These are phyloP conservation scores for Stemphylium vesicarium DNA, from an alignment of 2,329 filamentous ascomycete species.

Conservation along the genomic window DNA sequence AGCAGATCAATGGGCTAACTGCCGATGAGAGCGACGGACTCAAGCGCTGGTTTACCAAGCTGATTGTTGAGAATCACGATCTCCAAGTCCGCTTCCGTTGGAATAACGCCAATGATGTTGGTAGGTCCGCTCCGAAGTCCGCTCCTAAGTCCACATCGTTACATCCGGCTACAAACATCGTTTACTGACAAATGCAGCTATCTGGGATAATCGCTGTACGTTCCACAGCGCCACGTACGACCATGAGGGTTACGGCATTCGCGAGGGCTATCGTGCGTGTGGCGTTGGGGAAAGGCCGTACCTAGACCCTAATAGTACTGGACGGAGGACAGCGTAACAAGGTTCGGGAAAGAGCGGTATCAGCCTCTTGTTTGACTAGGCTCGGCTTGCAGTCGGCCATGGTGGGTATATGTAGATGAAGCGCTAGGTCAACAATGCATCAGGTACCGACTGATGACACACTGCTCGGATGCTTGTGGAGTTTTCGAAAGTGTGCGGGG, in stretches of 20 bases:
- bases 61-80: slow-evolving; percentile 50
- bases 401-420: no score
- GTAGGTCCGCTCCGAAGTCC: slow-evolving; percentile 4
- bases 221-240: slow-evolving; percentile 36
- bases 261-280: slow-evolving; percentile 39
- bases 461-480: no score
- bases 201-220: slow-evolving; percentile 49
- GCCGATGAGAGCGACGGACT: slow-evolving; percentile 37
- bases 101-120: slow-evolving; percentile 28
- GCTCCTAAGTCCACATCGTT: not conserved
- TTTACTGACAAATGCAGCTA: slow-evolving; percentile 30
- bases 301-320: slow-evolving; percentile 41
- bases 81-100: slow-evolving; percentile 51
- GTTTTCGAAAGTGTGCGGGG: no score
- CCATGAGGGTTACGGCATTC: slow-evolving; percentile 22
- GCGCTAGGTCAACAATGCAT: no score
- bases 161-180: not conserved
- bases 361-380: no score
- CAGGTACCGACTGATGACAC: no score
- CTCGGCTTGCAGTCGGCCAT: no score
- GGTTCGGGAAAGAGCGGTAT: no score
- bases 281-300: slow-evolving; percentile 51
- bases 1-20: slow-evolving; percentile 48
- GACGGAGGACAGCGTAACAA: no score
- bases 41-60: slow-evolving; percentile 10